Evolutionary conservation across 495 filamentous ascomycete species (phyloP), one percentile per base, ranked within the genome.

Genomic region (Articulospora tetracladia): DNA sequence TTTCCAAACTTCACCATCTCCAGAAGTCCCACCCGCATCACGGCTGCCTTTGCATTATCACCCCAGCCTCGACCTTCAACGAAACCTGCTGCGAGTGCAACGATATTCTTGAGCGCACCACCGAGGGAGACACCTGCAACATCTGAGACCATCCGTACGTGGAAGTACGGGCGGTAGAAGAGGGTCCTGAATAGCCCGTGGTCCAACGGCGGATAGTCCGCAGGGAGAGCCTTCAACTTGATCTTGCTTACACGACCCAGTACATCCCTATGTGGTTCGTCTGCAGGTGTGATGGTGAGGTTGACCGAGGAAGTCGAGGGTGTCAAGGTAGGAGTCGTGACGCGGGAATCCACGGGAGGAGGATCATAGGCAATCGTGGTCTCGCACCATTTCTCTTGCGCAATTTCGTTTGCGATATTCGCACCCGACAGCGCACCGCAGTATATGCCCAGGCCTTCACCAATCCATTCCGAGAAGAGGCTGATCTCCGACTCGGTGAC

Each of bases 111-210:
- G 55, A 99, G 80, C 1, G 95, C 95, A 17, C 95, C 95, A 27
- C 92, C 89, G 55, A 99, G 89, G 13, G 94, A 97, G 11, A 97
- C 93, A 62, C 95, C 95, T 3, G 92, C 95, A 6, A 98, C 93
- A 66, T 99, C 95, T 28, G 80, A 87, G 17, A 96, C 88, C 69
- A 98, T 86, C 46, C 88, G 86, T 13, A 97, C 93, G 72, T 97
- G 93, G 82, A 99, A 98, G 76, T 99, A 99, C 0, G 92, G 92
- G 39, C 95, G 86, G 76, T 96, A 89, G 83, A 99, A 98, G 27
- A 99, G 87, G 22, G 82, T 82, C 70, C 88, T 87, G 66, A 96
- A 78, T 46, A 88, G 80, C 19, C 74, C 76, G 69, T 98, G 95
- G 71, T 91, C 88, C 2, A 98, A 78, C 0, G 90, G 82, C 6